Conservation (phyloP, 352 stramenopile genomes). For the Globisporangium takayamanum region DNA sequence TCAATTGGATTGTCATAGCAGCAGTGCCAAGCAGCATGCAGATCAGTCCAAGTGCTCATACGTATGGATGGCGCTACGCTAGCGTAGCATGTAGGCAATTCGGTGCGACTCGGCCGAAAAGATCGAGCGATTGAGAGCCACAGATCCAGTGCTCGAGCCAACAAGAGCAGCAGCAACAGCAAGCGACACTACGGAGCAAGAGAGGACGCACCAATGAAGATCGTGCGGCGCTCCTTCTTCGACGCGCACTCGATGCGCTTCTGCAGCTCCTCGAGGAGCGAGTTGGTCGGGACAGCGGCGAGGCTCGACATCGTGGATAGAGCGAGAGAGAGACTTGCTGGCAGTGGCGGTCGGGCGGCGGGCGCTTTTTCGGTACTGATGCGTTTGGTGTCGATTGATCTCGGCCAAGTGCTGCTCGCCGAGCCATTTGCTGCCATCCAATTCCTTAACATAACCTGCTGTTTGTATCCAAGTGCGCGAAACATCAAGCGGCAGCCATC, state of each 20-base stretch:
- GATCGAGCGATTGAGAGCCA: neutral
- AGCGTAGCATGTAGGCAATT: no score
- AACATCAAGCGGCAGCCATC: no score
- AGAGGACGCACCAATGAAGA: constrained; percentile 84
- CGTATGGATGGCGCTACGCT: no score
- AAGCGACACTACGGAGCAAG: neutral
- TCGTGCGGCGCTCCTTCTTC: constrained; percentile 93
- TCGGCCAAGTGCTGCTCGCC: no score
- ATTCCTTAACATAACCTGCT: no score
- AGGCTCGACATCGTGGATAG: constrained; percentile 41
- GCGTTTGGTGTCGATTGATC: neutral
- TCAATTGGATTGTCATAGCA: neutral
- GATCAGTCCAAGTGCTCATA: no score
- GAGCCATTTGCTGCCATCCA: no score
- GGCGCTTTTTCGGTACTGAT: constrained; percentile 13
- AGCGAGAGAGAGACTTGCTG: neutral
- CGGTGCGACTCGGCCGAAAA: neutral
- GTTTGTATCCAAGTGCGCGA: no score
- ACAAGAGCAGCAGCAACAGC: neutral
- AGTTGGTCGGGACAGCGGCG: constrained; percentile 73
- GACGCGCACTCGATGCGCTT: constrained; percentile 87
- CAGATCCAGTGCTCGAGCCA: no score
- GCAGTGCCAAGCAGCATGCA: neutral
- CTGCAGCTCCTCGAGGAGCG: constrained; percentile 88
- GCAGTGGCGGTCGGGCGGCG: constrained; percentile 2